These are phyloP conservation scores for Pholiota microspora DNA, from an alignment of 768 basidiomycete genomes.

Conservation along the genomic window DNA sequence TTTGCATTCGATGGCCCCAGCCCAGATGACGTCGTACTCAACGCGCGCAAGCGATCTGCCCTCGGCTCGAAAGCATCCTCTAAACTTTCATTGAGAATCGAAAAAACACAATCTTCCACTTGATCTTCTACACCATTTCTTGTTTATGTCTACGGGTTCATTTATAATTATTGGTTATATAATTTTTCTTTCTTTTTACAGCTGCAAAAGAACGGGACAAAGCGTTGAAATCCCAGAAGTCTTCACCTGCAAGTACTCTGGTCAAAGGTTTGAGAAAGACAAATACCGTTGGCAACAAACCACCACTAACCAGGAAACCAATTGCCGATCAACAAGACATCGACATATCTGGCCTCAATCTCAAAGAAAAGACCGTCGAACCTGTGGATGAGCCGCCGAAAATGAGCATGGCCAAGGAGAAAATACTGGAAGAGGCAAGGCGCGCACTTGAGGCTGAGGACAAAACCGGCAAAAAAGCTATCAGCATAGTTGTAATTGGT, in stretches of 20 bases:
- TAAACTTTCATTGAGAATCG: conserved; percentile 5
- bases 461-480: conserved; percentile 57
- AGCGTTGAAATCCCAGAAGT: conserved; percentile 57
- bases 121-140: conserved; percentile 13
- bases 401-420: conserved; percentile 71
- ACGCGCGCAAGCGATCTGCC: conserved; percentile 72
- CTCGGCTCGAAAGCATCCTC: conserved; percentile 22
- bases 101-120: conserved; percentile 19
- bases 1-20: conserved; percentile 84
- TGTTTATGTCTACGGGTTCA: conserved; percentile 21
- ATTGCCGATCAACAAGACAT: conserved; percentile 54
- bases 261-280: conserved; percentile 43
- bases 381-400: conserved; percentile 55
- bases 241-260: conserved; percentile 32
- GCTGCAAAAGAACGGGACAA: conserved; percentile 82
- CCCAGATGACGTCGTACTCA: conserved; percentile 87
- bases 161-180: conserved; percentile 31
- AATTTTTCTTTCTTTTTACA: conserved; percentile 45
- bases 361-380: conserved; percentile 42
- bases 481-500: conserved; percentile 95
- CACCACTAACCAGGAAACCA: conserved; percentile 39
- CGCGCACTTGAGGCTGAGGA: conserved; percentile 45
- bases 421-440: conserved; percentile 78
- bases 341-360: conserved; percentile 75
- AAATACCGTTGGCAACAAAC: conserved; percentile 25